Percentiles rank a stretch among this genome's conserved stretches.
Evolutionary conservation across 1,284 basidiomycete genomes (phyloP).

Genomic region (Mycena sp.): DNA sequence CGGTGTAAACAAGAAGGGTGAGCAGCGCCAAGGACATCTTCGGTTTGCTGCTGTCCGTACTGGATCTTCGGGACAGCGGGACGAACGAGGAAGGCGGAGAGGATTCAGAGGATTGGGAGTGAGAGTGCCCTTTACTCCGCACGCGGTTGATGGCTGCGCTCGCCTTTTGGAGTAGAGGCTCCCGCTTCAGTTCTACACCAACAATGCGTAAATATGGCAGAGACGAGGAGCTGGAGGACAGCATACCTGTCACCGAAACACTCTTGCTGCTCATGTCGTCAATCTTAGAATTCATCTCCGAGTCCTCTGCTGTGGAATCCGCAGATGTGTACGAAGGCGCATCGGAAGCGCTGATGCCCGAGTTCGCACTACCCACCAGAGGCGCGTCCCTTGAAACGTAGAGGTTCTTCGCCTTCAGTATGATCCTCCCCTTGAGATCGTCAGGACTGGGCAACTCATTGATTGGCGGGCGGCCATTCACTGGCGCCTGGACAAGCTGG

Average conservation of each 20-base stretch:
- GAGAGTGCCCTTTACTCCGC: slow-evolving; percentile 23
- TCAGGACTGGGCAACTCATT: slow-evolving; percentile 87
- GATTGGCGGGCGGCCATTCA: slow-evolving; percentile 56
- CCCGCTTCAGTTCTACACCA: not conserved
- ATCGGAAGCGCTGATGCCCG: slow-evolving; percentile 35
- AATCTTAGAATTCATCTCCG: slow-evolving; percentile 34
- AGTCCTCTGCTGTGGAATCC: slow-evolving; percentile 44
- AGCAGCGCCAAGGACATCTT: slow-evolving; percentile 83
- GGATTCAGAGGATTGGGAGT: slow-evolving; percentile 20
- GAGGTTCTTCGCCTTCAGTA: slow-evolving; percentile 72
- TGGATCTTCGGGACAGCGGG: slow-evolving; percentile 14
- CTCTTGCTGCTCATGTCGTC: not conserved
- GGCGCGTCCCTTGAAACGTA: slow-evolving; percentile 32
- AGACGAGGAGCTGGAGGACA: not conserved
- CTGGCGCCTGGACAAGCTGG: slow-evolving; percentile 71
- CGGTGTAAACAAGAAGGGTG: slow-evolving; percentile 90
- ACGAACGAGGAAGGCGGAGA: slow-evolving; percentile 27
- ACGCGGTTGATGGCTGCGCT: slow-evolving; percentile 29
- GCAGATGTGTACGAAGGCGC: slow-evolving; percentile 35
- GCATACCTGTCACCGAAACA: slow-evolving; percentile 1
- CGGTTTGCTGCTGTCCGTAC: slow-evolving; percentile 44
- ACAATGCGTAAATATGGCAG: slow-evolving; percentile 30
- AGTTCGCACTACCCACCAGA: slow-evolving; percentile 21
- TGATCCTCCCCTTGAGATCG: slow-evolving; percentile 80
- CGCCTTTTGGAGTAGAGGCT: slow-evolving; percentile 20